Percentiles rank a stretch among this genome's conserved stretches.
Conservation (phyloP, 2,329 filamentous ascomycete genomes). For the Rhynchosporium agropyri region DNA sequence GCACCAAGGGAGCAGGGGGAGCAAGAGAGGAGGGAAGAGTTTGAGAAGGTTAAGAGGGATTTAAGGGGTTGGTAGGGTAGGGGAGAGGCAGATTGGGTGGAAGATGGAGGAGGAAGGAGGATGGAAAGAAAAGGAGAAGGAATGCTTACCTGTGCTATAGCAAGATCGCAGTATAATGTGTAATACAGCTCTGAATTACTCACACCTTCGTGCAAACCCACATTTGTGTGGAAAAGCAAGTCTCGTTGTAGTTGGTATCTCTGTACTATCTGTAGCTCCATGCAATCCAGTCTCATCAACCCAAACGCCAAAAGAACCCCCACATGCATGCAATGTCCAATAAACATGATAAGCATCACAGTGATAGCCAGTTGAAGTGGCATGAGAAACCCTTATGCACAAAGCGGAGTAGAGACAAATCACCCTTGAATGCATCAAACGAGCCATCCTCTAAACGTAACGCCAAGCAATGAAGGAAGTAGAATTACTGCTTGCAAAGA, state of each 20-base stretch:
- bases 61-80: slow-evolving; percentile 12
- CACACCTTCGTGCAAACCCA: no score
- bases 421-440: slow-evolving; percentile 24
- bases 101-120: background rate
- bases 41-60: slow-evolving; percentile 22
- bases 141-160: no score
- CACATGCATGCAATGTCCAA: slow-evolving; percentile 21
- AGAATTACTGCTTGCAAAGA: slow-evolving; percentile 7
- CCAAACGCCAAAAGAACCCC: slow-evolving; percentile 23
- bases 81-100: background rate
- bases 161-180: no score
- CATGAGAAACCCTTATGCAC: slow-evolving; percentile 22
- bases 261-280: slow-evolving; percentile 20
- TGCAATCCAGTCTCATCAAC: slow-evolving; percentile 19
- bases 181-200: no score
- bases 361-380: slow-evolving; percentile 29
- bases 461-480: slow-evolving; percentile 16
- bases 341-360: slow-evolving; percentile 13
- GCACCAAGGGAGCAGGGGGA: background rate
- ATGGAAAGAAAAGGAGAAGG: background rate
- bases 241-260: slow-evolving; percentile 30
- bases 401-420: slow-evolving; percentile 22
- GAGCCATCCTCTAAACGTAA: slow-evolving; percentile 22
- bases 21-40: slow-evolving; percentile 18
- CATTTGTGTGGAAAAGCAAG: slow-evolving; percentile 15